Conservation (phyloP, 768 basidiomycete genomes). For the Tylopilus sp. region DNA sequence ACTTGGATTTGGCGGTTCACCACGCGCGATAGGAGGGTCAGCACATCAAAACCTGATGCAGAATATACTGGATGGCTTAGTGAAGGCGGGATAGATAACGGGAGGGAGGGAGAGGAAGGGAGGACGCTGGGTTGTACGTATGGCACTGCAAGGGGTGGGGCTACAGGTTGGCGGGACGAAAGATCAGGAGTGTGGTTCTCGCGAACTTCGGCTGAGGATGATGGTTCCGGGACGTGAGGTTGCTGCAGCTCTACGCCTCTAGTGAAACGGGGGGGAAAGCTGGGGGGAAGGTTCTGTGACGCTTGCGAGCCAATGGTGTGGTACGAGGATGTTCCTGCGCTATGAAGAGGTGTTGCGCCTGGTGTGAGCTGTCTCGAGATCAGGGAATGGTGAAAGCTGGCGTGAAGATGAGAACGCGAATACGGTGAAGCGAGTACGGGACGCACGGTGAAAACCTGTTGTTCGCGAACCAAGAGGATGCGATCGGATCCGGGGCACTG, state of each 20-base stretch:
- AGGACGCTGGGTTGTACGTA: slow-evolving; percentile 3
- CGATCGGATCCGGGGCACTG: slow-evolving; percentile 21
- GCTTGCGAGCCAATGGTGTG: background rate
- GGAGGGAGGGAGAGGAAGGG: background rate
- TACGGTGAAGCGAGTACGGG: background rate
- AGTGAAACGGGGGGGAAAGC: background rate
- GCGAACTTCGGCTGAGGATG: slow-evolving; percentile 2
- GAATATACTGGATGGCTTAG: slow-evolving; percentile 71
- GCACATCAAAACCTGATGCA: slow-evolving; percentile 84
- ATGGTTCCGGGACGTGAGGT: slow-evolving; percentile 4
- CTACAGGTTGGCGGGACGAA: background rate
- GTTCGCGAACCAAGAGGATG: slow-evolving; percentile 50
- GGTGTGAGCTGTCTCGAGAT: slow-evolving; percentile 15
- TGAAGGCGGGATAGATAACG: slow-evolving; percentile 31
- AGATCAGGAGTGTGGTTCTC: slow-evolving; percentile 6
- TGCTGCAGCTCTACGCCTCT: slow-evolving; percentile 1
- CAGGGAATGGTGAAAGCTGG: slow-evolving; percentile 23
- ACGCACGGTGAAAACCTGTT: slow-evolving; percentile 39
- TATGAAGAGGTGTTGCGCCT: background rate
- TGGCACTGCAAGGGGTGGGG: slow-evolving; percentile 4
- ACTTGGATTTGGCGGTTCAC: slow-evolving; percentile 66
- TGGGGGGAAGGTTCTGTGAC: background rate
- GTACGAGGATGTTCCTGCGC: background rate
- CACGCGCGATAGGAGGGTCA: slow-evolving; percentile 78
- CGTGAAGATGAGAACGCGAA: slow-evolving; percentile 11